Base-by-base conservation (phyloP, 345 rosid species). In the Cochlearia excelsa region DNA sequence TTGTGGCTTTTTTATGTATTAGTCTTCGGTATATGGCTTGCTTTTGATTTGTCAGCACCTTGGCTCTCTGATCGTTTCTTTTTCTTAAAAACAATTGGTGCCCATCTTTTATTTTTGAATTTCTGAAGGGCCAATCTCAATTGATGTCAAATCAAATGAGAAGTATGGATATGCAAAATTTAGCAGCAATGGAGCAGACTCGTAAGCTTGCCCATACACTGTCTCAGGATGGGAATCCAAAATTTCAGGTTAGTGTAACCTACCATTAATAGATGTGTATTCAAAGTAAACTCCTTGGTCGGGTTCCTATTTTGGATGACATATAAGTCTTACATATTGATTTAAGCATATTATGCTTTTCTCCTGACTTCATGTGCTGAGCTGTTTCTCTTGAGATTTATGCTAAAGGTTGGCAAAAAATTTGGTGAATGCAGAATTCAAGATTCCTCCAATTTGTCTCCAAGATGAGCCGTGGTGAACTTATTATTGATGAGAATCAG, bases 381-480 rank as follows among this genome's bases (percentile, higher is more conserved):
- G 56, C 46, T 39, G 50, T 58, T 44, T 44, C 9, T 46, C 63
- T 58, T 51, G 63, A 42, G 44, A 47, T 33, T 51, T 45, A 31
- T 59, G 10, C 59, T 37, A 40, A 35, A 69, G 48, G 30, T 57
- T 56, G 51, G 41, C 35, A 35, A 46, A 38, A 57, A 47, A 38
- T 66, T 57, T 74, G 41, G 59, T 58, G 39, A 46, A 41, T 82
- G 77, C 88, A 94, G 99, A 94, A 94, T 80, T 94, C 99, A 47
- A 90, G 81, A 75, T 90, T 94, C 81, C 97, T 90, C 63, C 99
- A 90, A 61, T 94, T 94, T 77, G 83, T 94, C 70, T 94, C 99
- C 29, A 94, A 94, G 79, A 94, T 94, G 99, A 94, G 99, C 74
- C 96, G 93, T 0, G 97, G 97, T 49, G 96, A 94, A 78, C 97